Conservation (phyloP, 805 yeast species). For the Ogataea ganodermae region DNA sequence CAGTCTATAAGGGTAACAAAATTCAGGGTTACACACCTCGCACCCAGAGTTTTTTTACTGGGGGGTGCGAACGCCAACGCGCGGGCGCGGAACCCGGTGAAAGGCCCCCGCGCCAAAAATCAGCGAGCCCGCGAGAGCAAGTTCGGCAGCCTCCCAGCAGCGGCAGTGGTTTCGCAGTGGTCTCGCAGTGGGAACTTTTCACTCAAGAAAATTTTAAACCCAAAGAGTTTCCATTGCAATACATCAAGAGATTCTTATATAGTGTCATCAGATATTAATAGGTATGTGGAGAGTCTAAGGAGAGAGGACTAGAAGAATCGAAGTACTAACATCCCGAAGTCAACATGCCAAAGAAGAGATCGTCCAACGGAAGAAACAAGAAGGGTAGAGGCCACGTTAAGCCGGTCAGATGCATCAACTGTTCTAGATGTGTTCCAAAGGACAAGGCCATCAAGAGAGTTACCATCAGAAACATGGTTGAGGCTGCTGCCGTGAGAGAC, state of each 20-base stretch:
- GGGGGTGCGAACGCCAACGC: too few relatives aligned
- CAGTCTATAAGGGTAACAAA: neutral
- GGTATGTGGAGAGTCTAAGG: slow-evolving; percentile 2
- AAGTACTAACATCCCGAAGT: slow-evolving; percentile 18
- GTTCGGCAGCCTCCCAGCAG: too few relatives aligned
- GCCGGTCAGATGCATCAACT: slow-evolving; percentile 99
- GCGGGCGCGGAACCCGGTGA: too few relatives aligned
- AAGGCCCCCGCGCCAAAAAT: too few relatives aligned
- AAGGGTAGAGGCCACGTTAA: slow-evolving; percentile 99
- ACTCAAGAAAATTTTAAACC: slow-evolving; percentile 7
- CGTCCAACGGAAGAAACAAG: slow-evolving; percentile 99
- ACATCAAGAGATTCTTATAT: slow-evolving; percentile 2
- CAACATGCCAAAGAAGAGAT: slow-evolving; percentile 99
- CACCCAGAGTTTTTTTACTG: neutral
- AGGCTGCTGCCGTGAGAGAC: slow-evolving; percentile 99
- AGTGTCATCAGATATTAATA: slow-evolving; percentile 6
- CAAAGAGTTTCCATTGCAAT: neutral
- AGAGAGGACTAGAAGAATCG: neutral
- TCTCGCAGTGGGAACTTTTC: neutral
- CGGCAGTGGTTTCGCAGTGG: neutral
- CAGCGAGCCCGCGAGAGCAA: too few relatives aligned
- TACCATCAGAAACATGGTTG: slow-evolving; percentile 99
- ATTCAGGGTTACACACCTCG: neutral
- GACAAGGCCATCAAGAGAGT: slow-evolving; percentile 99
- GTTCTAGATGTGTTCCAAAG: slow-evolving; percentile 99